Evolutionary conservation across 345 rosid species (phyloP).

Genomic region (Populus deltoides): DNA sequence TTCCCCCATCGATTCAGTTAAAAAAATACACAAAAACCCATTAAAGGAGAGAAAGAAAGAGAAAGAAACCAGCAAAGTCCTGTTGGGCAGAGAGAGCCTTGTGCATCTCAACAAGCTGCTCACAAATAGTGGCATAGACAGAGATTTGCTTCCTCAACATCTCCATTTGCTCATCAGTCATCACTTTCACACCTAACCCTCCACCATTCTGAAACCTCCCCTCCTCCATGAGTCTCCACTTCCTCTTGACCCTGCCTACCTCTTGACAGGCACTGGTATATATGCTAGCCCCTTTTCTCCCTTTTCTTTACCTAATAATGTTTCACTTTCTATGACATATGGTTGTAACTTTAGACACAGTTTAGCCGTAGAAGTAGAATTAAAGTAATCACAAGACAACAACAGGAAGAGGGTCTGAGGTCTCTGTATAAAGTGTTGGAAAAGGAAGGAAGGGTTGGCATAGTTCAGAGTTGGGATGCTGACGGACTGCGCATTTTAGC

Average conservation of each 20-base stretch:
- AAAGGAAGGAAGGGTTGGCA: background rate
- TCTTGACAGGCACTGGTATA: too few relatives aligned
- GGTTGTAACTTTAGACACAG: too few relatives aligned
- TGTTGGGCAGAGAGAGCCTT: slow-evolving; percentile 37
- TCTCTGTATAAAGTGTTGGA: background rate
- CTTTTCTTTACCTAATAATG: too few relatives aligned
- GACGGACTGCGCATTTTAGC: background rate
- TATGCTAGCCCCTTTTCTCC: too few relatives aligned
- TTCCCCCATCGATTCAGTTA: too few relatives aligned
- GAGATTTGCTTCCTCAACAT: slow-evolving; percentile 63
- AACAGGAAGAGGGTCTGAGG: background rate
- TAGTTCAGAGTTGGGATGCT: background rate
- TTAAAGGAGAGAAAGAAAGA: background rate
- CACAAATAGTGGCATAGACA: slow-evolving; percentile 49
- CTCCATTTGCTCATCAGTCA: slow-evolving; percentile 86
- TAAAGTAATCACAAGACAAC: background rate
- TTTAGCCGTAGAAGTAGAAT: background rate
- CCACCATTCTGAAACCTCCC: background rate
- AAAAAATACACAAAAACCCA: background rate
- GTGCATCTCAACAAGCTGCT: slow-evolving; percentile 60
- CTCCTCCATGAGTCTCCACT: background rate
- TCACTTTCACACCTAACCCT: slow-evolving; percentile 33
- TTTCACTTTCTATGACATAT: too few relatives aligned
- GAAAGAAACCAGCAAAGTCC: slow-evolving; percentile 37
- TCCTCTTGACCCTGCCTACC: background rate